Conservation (phyloP, 345 rosid genomes). For the Psidium friedrichsthalianum region DNA sequence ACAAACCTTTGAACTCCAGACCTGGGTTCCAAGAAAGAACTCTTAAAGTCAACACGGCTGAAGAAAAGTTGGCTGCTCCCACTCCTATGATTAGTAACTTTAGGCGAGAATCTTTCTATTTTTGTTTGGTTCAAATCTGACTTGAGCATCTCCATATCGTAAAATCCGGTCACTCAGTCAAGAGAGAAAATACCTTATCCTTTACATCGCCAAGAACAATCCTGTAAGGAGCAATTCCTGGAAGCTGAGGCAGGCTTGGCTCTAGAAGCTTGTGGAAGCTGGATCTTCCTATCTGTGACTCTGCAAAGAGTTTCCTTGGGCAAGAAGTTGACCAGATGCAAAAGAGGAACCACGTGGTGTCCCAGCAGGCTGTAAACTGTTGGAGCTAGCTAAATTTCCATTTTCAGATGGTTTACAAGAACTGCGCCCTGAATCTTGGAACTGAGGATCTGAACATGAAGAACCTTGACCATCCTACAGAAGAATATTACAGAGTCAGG, state of each 20-base stretch:
- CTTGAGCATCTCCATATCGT: background rate
- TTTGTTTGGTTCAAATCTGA: background rate
- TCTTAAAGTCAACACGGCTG: background rate
- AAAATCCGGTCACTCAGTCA: background rate
- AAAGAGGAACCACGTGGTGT: constrained; percentile 34
- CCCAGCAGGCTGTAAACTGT: constrained; percentile 20
- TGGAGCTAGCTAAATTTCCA: constrained; percentile 32
- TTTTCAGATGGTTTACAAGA: constrained; percentile 17
- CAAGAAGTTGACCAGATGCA: constrained; percentile 38
- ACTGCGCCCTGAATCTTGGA: constrained; percentile 10
- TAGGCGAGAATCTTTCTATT: background rate
- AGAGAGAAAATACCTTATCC: constrained; percentile 55
- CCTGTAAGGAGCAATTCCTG: constrained; percentile 88
- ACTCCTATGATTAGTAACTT: background rate
- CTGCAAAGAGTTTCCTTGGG: constrained; percentile 74
- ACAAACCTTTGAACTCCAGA: background rate
- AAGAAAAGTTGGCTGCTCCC: no score
- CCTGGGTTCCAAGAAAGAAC: background rate
- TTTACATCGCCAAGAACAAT: constrained; percentile 90
- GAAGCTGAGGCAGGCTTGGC: constrained; percentile 69
- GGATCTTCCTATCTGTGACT: constrained; percentile 70
- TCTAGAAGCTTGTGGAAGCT: constrained; percentile 95
- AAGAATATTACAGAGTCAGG: background rate
- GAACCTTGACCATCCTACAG: constrained; percentile 26
- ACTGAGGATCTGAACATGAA: constrained; percentile 15